Evolutionary conservation across 768 basidiomycete species (phyloP), one percentile per base, ranked within the genome.

Genomic region (Aureoboletus auriporus): DNA sequence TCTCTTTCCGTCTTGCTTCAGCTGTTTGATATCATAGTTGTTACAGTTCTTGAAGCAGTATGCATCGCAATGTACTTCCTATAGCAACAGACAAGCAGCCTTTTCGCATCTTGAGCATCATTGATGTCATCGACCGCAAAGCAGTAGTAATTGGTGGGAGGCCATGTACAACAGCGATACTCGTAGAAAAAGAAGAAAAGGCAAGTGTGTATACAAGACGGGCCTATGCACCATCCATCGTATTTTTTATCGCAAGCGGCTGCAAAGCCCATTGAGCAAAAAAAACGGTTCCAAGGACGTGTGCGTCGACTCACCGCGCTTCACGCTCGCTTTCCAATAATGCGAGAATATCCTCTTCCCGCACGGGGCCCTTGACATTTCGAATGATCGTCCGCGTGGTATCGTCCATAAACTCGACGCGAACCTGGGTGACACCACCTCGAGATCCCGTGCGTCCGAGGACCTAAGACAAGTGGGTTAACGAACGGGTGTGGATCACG

Each of bases 391-490:
- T 87, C 62, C 95, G 89, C 57, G 84, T 82, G 47, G 89, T 83
- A 70, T 98, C 94, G 69, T 98, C 95, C 88, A 98, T 86, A 77
- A 99, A 96, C 69, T 98, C 96, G 59, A 99, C 96, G 58, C 95
- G 92, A 73, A 97, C 94, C 78, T 97, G 94, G 53, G 93, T 97
- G 64, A 98, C 93, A 76, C 95, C 95, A 75, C 95, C 95, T 69
- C 95, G 91, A 62, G 94, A 97, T 54, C 95, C 95, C 67, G 96
- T 99, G 64, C 96, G 86, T 65, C 96, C 96, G 64, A 98, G 86
- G 70, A 98, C 92, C 93, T 96, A n/a, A n/a, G 27, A 8, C 16
- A 9, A 6, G 38, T 6, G 8, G 3, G 40, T 49, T 11, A 44
- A 36, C n/a, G 31, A 10, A 9, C 4, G 31, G 1, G 13, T 33